Evolutionary conservation across 2,329 filamentous ascomycete genomes (phyloP), one percentile per base, ranked within the genome.

Genomic region (Neurospora crassa): DNA sequence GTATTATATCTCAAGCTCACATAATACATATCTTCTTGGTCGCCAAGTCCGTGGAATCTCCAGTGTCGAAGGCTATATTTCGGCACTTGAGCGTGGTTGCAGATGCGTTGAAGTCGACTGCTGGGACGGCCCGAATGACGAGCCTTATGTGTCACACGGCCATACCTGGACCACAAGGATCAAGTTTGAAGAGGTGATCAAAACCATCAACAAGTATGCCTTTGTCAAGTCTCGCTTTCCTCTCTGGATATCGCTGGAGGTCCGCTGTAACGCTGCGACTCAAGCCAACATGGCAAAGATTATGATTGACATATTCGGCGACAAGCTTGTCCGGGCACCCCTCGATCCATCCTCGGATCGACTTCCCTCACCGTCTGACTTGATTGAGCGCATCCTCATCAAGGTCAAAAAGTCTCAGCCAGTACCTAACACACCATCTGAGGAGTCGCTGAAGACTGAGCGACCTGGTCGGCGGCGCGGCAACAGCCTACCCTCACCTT

Each of bases 81-180:
- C 90, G 10, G 93, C 94, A 3, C 86, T 99, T 7, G 90, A 92
- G 74, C 91, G 92, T 72, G 94, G 94, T 10, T 99, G 96, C 79
- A 92, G 96, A 68, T 98, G 96, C 80, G 91, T 99, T 67, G 96
- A 99, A 82, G 93, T 99, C 69, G 96, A 99, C 81, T 98, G 95
- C 81, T 99, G 96, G 96, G 94, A 99, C 80, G 96, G 96, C 18
- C 87, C 88, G 69, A 91, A 97, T 78, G 93, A 93, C 47, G 89
- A 93, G 77, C 96, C 96, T 0, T 89, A 94, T 70, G 96, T 99
- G 41, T 94, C 93, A 73, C 96, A 99, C 77, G 96, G 96, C 34
- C 90, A 91, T 72, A 97, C 94, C 0, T 86, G 96, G 81, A 98
- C 96, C 0, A 95, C 90, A 14, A 91, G 92, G 72, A 94, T 98